Percentiles rank a stretch among this genome's conserved stretches.
Evolutionary conservation across 2,329 filamentous ascomycete species (phyloP).

Genomic region (Aspergillus glaucus): DNA sequence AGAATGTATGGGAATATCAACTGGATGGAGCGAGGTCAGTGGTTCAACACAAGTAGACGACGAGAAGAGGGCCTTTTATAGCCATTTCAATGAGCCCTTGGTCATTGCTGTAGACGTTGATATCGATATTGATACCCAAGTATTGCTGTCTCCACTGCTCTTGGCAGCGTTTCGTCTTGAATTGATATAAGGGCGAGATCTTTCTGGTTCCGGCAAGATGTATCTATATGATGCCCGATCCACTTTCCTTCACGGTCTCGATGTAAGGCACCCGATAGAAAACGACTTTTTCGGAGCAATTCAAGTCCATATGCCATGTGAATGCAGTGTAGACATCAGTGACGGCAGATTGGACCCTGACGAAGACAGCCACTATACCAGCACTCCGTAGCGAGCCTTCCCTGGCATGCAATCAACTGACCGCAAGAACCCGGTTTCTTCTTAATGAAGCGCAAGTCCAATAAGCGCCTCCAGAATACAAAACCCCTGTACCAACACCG

Average conservation of each 20-base stretch:
- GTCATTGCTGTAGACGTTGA: not conserved
- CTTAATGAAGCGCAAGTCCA: not conserved
- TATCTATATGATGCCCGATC: not conserved
- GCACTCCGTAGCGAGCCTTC: too few relatives aligned
- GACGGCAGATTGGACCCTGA: too few relatives aligned
- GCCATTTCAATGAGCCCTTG: not conserved
- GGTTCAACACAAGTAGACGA: not conserved
- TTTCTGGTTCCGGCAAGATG: not conserved
- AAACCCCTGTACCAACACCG: not conserved
- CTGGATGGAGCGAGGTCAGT: not conserved
- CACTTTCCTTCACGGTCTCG: not conserved
- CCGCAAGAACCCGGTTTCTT: not conserved
- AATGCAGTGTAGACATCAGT: not conserved
- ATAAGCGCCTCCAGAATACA: not conserved
- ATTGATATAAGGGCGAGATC: not conserved
- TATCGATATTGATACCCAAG: not conserved
- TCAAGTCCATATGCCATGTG: not conserved
- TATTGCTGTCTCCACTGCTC: not conserved
- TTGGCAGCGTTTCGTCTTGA: constrained; percentile 1
- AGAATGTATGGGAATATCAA: constrained; percentile 1
- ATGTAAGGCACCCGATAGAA: not conserved
- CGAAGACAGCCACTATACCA: too few relatives aligned
- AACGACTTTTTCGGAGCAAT: not conserved
- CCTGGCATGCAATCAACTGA: not conserved
- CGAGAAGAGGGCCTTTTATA: not conserved